phyloP scores from a whole-genome alignment of 208 protist genomes.

The Trypanosoma vivax region DNA sequence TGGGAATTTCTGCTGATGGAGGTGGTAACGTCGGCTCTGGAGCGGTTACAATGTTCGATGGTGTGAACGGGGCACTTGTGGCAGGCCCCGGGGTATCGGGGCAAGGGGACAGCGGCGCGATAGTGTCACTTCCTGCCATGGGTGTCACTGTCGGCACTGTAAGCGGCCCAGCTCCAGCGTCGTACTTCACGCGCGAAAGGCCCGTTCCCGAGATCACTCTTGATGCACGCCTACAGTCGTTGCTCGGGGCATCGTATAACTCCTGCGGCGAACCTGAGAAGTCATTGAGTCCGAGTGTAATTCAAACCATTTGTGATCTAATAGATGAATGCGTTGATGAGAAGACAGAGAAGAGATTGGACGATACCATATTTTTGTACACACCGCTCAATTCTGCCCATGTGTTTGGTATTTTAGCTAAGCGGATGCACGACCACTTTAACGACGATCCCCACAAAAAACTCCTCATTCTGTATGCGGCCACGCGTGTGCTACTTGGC shows the following conservation, averaged over 20 bases:
- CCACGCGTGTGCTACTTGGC: conserved; percentile 61
- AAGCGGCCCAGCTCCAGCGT: conserved; percentile 7
- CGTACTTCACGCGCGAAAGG: conserved; percentile 45
- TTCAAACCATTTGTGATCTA: conserved; percentile 58
- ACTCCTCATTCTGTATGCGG: conserved; percentile 69
- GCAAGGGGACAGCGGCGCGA: conserved; percentile 12
- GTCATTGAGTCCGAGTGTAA: conserved; percentile 59
- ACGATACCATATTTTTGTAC: conserved; percentile 54
- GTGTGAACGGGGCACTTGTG: conserved; percentile 27
- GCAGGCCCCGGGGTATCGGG: conserved; percentile 13
- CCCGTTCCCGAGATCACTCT: conserved; percentile 54
- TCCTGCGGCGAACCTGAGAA: conserved; percentile 46
- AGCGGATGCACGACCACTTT: conserved; percentile 71
- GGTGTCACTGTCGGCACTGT: conserved; percentile 21
- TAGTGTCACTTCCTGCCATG: conserved; percentile 53
- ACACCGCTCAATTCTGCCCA: conserved; percentile 59
- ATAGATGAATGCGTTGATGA: conserved; percentile 70
- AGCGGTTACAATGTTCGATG: conserved; percentile 11
- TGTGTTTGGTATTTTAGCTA: conserved; percentile 73
- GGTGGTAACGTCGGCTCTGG: not conserved
- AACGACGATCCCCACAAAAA: conserved; percentile 78
- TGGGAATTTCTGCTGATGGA: conserved; percentile 5
- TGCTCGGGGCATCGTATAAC: conserved; percentile 70
- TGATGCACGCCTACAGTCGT: conserved; percentile 58
- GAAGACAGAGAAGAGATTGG: conserved; percentile 36